phyloP scores from a whole-genome alignment of 2,329 filamentous ascomycete species.

The Xylariales sp. region DNA sequence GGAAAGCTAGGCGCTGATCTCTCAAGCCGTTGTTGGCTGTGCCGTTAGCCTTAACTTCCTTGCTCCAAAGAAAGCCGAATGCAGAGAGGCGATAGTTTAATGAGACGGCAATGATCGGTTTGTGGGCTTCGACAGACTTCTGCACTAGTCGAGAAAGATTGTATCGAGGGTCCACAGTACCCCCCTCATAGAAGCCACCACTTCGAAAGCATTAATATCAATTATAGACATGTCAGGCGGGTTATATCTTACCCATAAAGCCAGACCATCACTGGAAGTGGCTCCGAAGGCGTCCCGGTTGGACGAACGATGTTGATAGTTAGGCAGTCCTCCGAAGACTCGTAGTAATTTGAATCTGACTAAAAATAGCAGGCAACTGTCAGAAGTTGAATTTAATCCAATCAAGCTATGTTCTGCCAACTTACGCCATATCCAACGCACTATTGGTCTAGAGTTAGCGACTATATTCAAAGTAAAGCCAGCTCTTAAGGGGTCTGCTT shows the following conservation, averaged over 20 bases:
- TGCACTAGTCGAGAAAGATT: constrained; percentile 55
- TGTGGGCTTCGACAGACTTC: constrained; percentile 36
- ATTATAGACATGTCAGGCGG: too few species aligned
- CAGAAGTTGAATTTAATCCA: too few species aligned
- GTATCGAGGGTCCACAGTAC: constrained; percentile 42
- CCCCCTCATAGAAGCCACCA: constrained; percentile 21
- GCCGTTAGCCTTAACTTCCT: constrained; percentile 31
- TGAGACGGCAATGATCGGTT: constrained; percentile 42
- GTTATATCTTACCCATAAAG: too few species aligned
- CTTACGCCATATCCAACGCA: constrained; percentile 40
- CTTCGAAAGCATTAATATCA: too few species aligned
- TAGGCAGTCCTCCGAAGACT: constrained; percentile 22
- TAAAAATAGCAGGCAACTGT: too few species aligned
- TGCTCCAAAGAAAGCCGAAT: constrained; percentile 42
- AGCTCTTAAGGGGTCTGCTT: too few species aligned
- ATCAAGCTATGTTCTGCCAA: too few species aligned
- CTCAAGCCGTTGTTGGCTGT: constrained; percentile 42
- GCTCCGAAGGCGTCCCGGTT: constrained; percentile 43
- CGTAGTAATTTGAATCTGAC: constrained; percentile 13
- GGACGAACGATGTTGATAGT: constrained; percentile 25
- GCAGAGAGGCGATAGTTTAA: constrained; percentile 42
- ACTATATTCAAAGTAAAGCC: too few species aligned
- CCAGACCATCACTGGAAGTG: too few species aligned
- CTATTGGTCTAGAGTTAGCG: too few species aligned
- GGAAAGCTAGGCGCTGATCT: constrained; percentile 38